Evolutionary conservation across 2,329 filamentous ascomycete genomes (phyloP).

Genomic region (Fusarium paranaense): DNA sequence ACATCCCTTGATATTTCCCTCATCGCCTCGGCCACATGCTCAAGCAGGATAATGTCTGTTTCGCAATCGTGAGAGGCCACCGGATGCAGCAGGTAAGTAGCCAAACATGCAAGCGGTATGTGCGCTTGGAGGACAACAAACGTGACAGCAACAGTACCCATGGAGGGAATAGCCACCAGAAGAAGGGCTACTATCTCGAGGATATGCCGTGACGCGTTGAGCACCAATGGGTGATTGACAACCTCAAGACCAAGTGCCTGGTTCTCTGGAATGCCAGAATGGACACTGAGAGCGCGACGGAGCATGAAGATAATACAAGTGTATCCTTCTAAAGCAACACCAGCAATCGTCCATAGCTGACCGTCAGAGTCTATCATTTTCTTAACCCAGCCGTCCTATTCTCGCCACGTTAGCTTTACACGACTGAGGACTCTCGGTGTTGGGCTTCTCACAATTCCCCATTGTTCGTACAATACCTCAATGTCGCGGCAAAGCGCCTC

Average conservation of each 20-base stretch:
- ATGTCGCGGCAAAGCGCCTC: background rate
- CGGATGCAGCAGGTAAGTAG: background rate
- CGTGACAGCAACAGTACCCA: background rate
- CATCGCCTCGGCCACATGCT: background rate
- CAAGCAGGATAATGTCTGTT: background rate
- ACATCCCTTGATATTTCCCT: background rate
- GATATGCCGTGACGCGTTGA: background rate
- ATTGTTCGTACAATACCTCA: background rate
- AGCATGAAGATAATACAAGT: background rate
- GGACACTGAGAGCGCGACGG: background rate
- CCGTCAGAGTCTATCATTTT: background rate
- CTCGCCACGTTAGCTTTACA: background rate
- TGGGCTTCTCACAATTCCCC: background rate
- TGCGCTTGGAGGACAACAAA: background rate
- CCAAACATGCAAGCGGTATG: background rate
- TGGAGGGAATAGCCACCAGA: background rate
- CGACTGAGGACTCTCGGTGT: background rate
- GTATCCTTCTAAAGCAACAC: background rate
- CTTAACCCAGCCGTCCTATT: background rate
- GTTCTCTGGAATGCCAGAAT: background rate
- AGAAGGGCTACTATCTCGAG: background rate
- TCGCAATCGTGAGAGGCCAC: background rate
- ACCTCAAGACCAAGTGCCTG: background rate
- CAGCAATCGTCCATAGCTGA: background rate
- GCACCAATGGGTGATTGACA: background rate